Conservation (phyloP, 2,329 filamentous ascomycete genomes). For the Penicillium sp. region DNA sequence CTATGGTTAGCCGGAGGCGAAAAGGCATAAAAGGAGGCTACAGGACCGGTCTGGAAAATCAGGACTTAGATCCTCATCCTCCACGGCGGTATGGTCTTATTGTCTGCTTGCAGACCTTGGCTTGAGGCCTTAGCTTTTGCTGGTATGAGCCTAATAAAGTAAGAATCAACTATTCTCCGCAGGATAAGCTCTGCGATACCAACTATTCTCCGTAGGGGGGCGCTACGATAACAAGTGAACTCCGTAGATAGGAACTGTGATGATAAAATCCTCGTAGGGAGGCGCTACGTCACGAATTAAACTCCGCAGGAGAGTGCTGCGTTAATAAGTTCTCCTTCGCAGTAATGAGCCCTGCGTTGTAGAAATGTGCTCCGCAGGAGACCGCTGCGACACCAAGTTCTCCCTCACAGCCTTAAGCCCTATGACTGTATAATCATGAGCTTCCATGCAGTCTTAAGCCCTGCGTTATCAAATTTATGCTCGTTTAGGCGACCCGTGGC, state of each 20-base stretch:
- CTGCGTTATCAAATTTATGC: neutral
- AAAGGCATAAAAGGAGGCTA: neutral
- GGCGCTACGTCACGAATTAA: neutral
- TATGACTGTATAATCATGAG: neutral
- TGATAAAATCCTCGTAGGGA: too few relatives aligned
- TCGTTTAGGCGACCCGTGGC: constrained; percentile 5
- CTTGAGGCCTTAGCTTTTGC: neutral
- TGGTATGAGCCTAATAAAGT: neutral
- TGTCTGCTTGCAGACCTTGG: neutral
- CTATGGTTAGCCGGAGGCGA: neutral
- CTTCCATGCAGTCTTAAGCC: constrained; percentile 1
- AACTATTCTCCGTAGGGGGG: neutral
- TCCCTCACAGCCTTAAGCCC: neutral
- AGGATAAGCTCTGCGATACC: neutral
- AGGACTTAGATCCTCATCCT: constrained; percentile 4
- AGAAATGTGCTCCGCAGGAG: neutral
- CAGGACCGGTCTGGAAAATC: neutral
- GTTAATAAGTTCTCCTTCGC: too few relatives aligned
- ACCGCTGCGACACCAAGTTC: constrained; percentile 1
- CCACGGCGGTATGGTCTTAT: neutral
- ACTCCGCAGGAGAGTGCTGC: neutral
- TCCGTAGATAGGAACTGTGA: too few relatives aligned
- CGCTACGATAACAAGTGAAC: neutral
- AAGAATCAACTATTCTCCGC: neutral
- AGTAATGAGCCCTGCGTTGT: too few relatives aligned